Evolutionary conservation across 2,329 filamentous ascomycete genomes (phyloP).

Genomic region (Hymenoscyphus fructigenus): DNA sequence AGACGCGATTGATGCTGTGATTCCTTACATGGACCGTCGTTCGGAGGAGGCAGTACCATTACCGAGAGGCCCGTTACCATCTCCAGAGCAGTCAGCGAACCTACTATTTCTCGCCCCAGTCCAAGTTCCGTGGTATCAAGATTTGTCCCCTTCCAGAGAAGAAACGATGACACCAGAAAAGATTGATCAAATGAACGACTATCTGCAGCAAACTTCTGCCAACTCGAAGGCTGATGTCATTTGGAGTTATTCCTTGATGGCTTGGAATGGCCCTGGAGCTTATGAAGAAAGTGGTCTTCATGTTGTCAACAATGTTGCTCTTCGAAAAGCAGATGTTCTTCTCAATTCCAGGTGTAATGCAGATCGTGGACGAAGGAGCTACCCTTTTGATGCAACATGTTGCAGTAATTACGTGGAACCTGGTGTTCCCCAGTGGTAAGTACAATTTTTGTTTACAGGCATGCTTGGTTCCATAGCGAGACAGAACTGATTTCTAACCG

Average conservation of each 20-base stretch:
- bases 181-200: constrained; percentile 52
- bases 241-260: constrained; percentile 53
- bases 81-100: constrained; percentile 26
- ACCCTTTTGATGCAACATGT: constrained; percentile 51
- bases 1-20: constrained; percentile 46
- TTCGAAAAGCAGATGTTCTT: constrained; percentile 50
- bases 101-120: constrained; percentile 35
- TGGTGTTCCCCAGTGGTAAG: constrained; percentile 38
- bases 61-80: constrained; percentile 26
- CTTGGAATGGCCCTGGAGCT: constrained; percentile 36
- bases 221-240: constrained; percentile 46
- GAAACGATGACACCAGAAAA: constrained; percentile 48
- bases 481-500: too few relatives aligned
- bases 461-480: background rate
- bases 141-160: constrained; percentile 35
- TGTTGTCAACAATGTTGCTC: constrained; percentile 46
- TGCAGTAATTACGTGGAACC: constrained; percentile 46
- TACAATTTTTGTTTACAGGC: background rate
- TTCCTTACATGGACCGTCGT: constrained; percentile 39
- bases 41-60: constrained; percentile 27
- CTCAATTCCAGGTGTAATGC: constrained; percentile 54
- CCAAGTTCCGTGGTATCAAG: constrained; percentile 36
- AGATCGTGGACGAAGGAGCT: constrained; percentile 40
- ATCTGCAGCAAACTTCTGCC: constrained; percentile 45
- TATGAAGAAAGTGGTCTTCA: constrained; percentile 51